phyloP scores from a whole-genome alignment of 805 yeast species.

The Schwanniomyces vanrijiae region DNA sequence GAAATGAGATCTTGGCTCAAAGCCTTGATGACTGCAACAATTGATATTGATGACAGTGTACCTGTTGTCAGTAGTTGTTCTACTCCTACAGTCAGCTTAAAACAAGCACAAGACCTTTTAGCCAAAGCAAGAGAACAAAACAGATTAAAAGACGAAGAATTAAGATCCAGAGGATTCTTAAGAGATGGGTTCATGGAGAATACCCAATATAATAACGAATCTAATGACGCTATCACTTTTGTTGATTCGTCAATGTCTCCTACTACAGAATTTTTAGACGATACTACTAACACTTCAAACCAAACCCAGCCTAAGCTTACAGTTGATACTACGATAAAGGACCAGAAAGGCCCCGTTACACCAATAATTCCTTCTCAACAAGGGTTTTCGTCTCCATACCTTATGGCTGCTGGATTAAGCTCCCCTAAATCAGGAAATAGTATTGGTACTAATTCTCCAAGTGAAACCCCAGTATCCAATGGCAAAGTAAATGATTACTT shows the following conservation, averaged over 20 bases:
- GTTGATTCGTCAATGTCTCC: constrained; percentile 32
- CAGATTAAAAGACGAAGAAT: constrained; percentile 51
- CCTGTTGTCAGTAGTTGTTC: constrained; percentile 92
- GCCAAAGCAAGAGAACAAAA: constrained; percentile 81
- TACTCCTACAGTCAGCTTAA: constrained; percentile 90
- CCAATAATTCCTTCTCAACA: constrained; percentile 30
- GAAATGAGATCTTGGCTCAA: constrained; percentile 96
- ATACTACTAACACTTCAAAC: constrained; percentile 28
- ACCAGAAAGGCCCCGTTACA: constrained; percentile 34
- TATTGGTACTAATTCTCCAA: constrained; percentile 12
- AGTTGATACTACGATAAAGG: constrained; percentile 27
- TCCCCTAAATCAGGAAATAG: constrained; percentile 46
- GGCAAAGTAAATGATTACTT: constrained; percentile 13
- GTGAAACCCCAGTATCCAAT: constrained; percentile 13
- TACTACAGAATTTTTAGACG: constrained; percentile 29
- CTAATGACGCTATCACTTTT: constrained; percentile 23
- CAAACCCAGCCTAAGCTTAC: constrained; percentile 26
- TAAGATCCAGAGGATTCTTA: constrained; percentile 41
- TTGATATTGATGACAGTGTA: constrained; percentile 88
- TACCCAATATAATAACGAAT: constrained; percentile 9
- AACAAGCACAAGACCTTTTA: constrained; percentile 82
- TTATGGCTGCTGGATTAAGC: constrained; percentile 60
- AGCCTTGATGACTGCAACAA: constrained; percentile 92
- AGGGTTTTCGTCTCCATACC: constrained; percentile 69
- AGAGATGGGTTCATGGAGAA: constrained; percentile 23